Percentiles rank a stretch among this genome's conserved stretches.
Conservation (phyloP, 352 stramenopile genomes). For the Globisporangium cederbergense region DNA sequence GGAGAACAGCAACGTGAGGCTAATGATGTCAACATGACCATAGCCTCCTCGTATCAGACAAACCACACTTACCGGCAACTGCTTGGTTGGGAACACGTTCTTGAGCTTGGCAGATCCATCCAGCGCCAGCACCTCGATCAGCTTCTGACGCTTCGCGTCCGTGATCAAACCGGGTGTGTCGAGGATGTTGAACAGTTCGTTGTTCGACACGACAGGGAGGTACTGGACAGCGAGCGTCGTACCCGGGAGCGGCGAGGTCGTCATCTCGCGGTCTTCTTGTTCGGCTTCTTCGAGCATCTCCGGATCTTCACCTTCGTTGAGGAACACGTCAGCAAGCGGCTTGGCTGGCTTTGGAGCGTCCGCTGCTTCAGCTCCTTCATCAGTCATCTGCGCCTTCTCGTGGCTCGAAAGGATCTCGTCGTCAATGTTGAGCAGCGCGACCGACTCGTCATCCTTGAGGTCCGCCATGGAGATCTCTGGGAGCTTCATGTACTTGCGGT, state of each 20-base stretch:
- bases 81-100: conserved; percentile 76
- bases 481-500: conserved; percentile 85
- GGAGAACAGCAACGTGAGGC: background rate
- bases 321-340: conserved; percentile 29
- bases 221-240: conserved; percentile 88
- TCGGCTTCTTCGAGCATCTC: conserved; percentile 71
- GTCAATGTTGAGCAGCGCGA: conserved; percentile 60
- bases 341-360: background rate
- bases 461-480: conserved; percentile 51
- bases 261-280: conserved; percentile 71
- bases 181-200: conserved; percentile 80
- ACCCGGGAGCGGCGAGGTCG: conserved; percentile 87
- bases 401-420: conserved; percentile 26
- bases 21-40: background rate
- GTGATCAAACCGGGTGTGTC: conserved; percentile 81
- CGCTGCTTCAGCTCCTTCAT: background rate
- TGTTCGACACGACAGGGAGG: conserved; percentile 72
- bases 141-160: conserved; percentile 69
- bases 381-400: conserved; percentile 7
- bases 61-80: conserved; percentile 44
- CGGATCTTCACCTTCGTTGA: conserved; percentile 52
- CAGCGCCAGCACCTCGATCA: conserved; percentile 74
- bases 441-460: conserved; percentile 38
- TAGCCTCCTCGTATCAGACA: background rate
- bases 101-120: conserved; percentile 61